These are phyloP conservation scores for Rhodomyrtus psidioides DNA, from an alignment of 441 rosid genomes.

Conservation along the genomic window DNA sequence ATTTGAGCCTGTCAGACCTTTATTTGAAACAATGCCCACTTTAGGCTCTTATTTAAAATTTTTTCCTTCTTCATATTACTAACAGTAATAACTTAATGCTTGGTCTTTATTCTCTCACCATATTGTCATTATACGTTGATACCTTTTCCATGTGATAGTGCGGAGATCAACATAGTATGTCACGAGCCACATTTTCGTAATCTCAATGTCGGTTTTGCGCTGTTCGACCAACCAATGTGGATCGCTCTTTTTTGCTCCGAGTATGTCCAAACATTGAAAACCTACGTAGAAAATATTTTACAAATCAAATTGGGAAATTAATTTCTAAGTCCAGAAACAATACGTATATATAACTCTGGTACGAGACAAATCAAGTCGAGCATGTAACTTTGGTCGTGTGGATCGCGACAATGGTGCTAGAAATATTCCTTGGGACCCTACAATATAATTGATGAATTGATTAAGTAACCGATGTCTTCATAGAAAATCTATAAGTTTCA, in stretches of 20 bases:
- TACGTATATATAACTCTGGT: too few species aligned
- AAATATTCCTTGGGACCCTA: background rate
- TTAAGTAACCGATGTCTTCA: background rate
- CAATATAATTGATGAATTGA: background rate
- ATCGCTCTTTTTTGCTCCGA: too few species aligned
- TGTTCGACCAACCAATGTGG: background rate
- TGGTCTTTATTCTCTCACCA: background rate
- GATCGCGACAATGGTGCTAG: background rate
- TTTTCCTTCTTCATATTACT: background rate
- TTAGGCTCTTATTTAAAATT: too few species aligned
- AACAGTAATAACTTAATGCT: background rate
- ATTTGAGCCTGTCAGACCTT: too few species aligned
- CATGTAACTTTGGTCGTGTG: background rate
- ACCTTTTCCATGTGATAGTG: background rate
- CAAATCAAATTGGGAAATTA: background rate
- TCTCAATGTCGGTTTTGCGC: background rate
- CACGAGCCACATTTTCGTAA: background rate
- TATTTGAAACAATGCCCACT: too few species aligned
- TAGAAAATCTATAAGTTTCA: background rate
- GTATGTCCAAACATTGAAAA: background rate
- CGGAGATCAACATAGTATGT: background rate
- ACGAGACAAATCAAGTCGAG: too few species aligned
- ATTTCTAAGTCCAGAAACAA: background rate
- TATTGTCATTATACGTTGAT: background rate
- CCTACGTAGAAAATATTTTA: conserved; percentile 2